Percentiles rank a stretch among this genome's conserved stretches.
Conservation (phyloP, 768 basidiomycete species). For the Pleurotus platypus region DNA sequence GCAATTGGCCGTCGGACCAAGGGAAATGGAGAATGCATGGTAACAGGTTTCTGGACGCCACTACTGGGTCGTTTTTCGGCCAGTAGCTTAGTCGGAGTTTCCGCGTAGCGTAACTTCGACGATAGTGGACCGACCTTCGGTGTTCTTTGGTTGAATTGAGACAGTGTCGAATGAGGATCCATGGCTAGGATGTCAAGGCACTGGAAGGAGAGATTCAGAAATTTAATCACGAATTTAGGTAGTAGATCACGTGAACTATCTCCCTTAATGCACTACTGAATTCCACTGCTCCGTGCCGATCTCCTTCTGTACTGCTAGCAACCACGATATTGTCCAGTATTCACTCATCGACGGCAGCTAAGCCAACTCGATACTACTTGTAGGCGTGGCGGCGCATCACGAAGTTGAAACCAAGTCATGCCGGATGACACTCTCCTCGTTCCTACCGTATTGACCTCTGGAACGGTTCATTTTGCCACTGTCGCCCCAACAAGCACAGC, state of each 20-base stretch:
- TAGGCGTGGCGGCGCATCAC: too few relatives aligned
- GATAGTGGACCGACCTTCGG: conserved; percentile 64
- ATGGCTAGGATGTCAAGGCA: conserved; percentile 28
- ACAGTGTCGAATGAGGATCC: conserved; percentile 75
- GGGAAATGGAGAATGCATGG: conserved; percentile 20
- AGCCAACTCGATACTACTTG: too few relatives aligned
- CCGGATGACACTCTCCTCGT: conserved; percentile 44
- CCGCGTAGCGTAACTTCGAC: conserved; percentile 42
- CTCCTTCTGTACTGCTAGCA: too few relatives aligned
- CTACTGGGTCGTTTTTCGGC: conserved; percentile 34
- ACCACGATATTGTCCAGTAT: too few relatives aligned
- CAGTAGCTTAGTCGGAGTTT: conserved; percentile 34
- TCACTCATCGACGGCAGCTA: too few relatives aligned
- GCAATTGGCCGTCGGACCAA: conserved; percentile 57
- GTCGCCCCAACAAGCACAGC: conserved; percentile 49
- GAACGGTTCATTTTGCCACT: conserved; percentile 61
- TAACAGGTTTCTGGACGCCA: conserved; percentile 21
- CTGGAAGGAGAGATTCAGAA: neutral
- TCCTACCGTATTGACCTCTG: conserved; percentile 56
- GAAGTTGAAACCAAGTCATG: conserved; percentile 24
- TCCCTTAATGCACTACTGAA: too few relatives aligned
- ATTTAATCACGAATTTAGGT: too few relatives aligned
- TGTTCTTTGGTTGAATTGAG: conserved; percentile 71
- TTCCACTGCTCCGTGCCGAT: too few relatives aligned
- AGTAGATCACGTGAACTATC: too few relatives aligned